These are phyloP conservation scores for Penicillium cinerascens DNA, from an alignment of 495 filamentous ascomycete species.

Conservation along the genomic window DNA sequence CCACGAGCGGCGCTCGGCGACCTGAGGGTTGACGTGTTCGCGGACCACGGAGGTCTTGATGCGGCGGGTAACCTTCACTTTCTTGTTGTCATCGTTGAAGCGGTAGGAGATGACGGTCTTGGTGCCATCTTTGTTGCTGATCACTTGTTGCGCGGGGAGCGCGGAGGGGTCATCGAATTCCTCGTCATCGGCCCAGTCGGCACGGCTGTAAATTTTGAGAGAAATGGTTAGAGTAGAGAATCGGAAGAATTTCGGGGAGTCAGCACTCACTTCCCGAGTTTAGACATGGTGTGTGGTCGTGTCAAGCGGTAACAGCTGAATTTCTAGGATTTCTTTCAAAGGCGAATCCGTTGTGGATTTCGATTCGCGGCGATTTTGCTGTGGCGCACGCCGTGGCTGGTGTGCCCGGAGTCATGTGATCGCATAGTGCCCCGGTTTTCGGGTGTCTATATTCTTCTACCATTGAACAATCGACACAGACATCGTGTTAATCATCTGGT, in stretches of 20 bases:
- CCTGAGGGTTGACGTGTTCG: conserved; percentile 92
- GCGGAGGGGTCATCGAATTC: conserved; percentile 78
- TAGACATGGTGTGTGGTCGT: conserved; percentile 44
- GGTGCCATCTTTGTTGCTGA: conserved; percentile 94
- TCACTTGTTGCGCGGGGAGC: conserved; percentile 81
- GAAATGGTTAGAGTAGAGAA: conserved; percentile 15
- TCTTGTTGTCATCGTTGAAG: conserved; percentile 89
- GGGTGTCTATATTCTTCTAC: not conserved
- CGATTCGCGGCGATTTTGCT: conserved; percentile 33
- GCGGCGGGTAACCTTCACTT: conserved; percentile 91
- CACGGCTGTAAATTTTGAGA: conserved; percentile 46
- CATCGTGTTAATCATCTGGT: too few relatives aligned
- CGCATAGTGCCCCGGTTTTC: not conserved
- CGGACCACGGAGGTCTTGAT: conserved; percentile 85
- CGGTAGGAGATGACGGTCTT: conserved; percentile 90
- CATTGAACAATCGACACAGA: not conserved
- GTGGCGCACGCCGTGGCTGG: conserved; percentile 42
- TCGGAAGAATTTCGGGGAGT: not conserved
- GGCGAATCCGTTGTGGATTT: conserved; percentile 51
- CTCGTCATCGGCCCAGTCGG: conserved; percentile 97
- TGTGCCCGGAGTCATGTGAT: conserved; percentile 24
- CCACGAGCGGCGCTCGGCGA: conserved; percentile 90
- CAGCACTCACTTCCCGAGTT: conserved; percentile 43
- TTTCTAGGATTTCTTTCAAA: conserved; percentile 46
- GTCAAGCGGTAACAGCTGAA: conserved; percentile 34